Conservation (phyloP, 179 eudicot species). For the Monotropa hypopitys region DNA sequence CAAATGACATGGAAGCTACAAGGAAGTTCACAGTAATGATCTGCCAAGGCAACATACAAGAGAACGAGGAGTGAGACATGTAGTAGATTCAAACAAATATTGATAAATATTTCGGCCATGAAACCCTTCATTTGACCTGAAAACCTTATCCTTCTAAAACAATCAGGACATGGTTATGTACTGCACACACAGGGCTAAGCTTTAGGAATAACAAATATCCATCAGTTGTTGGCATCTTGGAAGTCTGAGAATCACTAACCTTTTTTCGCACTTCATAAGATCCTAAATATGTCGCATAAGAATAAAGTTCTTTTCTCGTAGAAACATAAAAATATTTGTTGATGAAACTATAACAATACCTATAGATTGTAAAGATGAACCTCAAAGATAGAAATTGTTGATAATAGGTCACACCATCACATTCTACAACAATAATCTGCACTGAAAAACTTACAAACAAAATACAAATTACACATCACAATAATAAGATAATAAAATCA, state of each 20-base stretch:
- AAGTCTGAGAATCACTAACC: background rate
- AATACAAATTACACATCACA: too few species aligned
- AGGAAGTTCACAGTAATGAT: background rate
- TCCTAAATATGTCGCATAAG: background rate
- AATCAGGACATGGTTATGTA: background rate
- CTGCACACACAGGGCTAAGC: background rate
- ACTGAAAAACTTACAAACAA: too few species aligned
- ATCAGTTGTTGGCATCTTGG: background rate
- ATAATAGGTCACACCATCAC: too few species aligned
- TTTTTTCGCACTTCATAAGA: background rate
- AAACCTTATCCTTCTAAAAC: background rate
- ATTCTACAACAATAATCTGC: too few species aligned
- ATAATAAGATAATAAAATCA: too few species aligned
- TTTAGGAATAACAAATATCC: background rate
- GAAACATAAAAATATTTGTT: too few species aligned
- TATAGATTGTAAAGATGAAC: too few species aligned
- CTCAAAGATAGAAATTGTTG: too few species aligned
- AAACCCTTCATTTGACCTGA: background rate
- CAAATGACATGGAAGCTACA: conserved; percentile 96
- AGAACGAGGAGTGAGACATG: background rate
- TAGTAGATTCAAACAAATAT: background rate
- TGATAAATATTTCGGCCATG: background rate
- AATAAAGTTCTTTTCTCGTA: too few species aligned
- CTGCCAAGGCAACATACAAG: background rate
- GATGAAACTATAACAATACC: too few species aligned